These are phyloP conservation scores for Lachancea lanzarotensis DNA, from an alignment of 805 yeast genomes.

Conservation along the genomic window DNA sequence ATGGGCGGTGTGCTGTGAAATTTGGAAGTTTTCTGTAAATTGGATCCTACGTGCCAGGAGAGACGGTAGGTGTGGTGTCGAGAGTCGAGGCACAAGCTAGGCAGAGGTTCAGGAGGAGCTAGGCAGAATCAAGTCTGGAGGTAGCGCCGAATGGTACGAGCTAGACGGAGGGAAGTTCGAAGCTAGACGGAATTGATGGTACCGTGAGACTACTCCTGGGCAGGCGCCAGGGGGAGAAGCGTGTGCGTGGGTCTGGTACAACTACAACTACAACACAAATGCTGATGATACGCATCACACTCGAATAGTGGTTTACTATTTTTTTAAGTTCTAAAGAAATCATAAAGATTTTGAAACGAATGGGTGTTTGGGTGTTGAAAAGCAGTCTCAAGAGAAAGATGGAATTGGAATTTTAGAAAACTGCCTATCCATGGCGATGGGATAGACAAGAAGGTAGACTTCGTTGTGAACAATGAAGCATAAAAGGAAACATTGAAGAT, in stretches of 20 bases:
- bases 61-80: not conserved
- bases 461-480: no score
- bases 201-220: not conserved
- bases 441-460: no score
- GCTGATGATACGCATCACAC: not conserved
- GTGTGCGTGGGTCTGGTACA: not conserved
- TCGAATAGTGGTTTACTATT: not conserved
- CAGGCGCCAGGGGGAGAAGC: not conserved
- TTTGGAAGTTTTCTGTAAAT: constrained; percentile 7
- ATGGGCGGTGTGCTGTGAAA: constrained; percentile 1
- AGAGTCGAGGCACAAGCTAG: not conserved
- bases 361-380: not conserved
- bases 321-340: not conserved
- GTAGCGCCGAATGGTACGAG: not conserved
- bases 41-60: constrained; percentile 1
- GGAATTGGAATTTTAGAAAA: no score
- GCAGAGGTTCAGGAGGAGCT: not conserved
- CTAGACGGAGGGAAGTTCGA: not conserved
- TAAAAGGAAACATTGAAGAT: no score
- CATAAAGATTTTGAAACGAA: not conserved
- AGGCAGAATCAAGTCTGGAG: not conserved
- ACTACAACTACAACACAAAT: not conserved
- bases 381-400: not conserved
- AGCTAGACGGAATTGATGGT: not conserved
- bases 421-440: no score